Base-by-base conservation (phyloP, 73 alveolate genomes). In the Symbiodinium natans region DNA sequence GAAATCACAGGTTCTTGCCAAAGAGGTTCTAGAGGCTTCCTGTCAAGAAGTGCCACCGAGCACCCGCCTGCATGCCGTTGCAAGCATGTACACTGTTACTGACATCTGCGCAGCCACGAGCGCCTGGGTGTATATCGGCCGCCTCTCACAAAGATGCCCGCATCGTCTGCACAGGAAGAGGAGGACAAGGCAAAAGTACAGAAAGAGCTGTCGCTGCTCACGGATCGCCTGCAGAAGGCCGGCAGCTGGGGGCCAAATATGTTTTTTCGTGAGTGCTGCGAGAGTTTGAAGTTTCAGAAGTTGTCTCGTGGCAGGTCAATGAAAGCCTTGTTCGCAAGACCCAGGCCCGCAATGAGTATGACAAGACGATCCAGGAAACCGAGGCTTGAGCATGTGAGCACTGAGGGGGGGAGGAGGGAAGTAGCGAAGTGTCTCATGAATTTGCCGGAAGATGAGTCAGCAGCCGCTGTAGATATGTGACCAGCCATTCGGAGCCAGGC, bases 301-400 rank as follows among this genome's bases (percentile, higher is more conserved):
- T 59, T 10, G 8, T 59, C 77, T 4, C 0, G 33, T 10, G 84
- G 23, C 34, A 92, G 98, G 92, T 92, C 90, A 92, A 92, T 43
- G 99, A 93, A 86, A 83, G 99, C 88, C 36, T 93, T 80, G 99
- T 93, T 23, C 86, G 99, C 46, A 93, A 93, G 99, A 93, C 99
- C n/a, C 99, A 93, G 29, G 99, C 99, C 11, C 93, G 99, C 86
- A 93, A 93, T 77, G 99, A 93, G 99, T 93, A 93, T 27, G 99
- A 93, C 99, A 93, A 93, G 99, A 93, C 99, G 36, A 93, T 93
- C 88, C 99, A 93, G 63, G 99, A 93, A 86, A 93, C 99, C 34
- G 99, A 93, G 94, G 98, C 84, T 1, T 74, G 74, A 23, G 9
- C 13, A 36, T 6, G 38, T 11, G 10, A 68, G 40, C 38, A 36